Conservation (phyloP, 192 early-diverging fungal species). For the Backusella sp. region DNA sequence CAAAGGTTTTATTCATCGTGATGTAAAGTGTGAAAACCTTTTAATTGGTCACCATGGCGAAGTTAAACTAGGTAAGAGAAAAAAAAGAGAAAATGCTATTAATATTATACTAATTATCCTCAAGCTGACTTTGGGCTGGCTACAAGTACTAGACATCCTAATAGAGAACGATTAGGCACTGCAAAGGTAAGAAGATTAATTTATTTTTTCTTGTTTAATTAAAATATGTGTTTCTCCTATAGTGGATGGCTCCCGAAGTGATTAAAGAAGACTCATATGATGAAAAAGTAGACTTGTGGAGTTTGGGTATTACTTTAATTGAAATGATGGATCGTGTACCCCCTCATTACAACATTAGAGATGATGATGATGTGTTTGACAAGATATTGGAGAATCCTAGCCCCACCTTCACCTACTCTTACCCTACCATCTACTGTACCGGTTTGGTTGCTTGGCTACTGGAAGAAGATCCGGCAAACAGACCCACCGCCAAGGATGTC, state of each 20-base stretch:
- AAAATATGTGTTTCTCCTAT: not conserved
- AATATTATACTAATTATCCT: not conserved
- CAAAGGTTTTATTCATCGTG: slow-evolving; percentile 39
- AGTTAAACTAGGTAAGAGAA: slow-evolving; percentile 34
- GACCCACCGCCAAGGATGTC: slow-evolving; percentile 33
- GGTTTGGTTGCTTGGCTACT: slow-evolving; percentile 38
- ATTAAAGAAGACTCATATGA: slow-evolving; percentile 34
- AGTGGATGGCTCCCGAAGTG: slow-evolving; percentile 47
- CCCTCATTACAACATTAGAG: slow-evolving; percentile 33
- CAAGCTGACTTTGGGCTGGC: slow-evolving; percentile 38
- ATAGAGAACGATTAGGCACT: slow-evolving; percentile 37
- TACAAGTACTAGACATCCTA: slow-evolving; percentile 27
- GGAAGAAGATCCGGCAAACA: slow-evolving; percentile 21
- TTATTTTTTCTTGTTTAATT: not conserved
- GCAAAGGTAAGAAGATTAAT: slow-evolving; percentile 29
- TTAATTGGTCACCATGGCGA: slow-evolving; percentile 34
- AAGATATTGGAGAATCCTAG: slow-evolving; percentile 24
- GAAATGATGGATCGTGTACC: slow-evolving; percentile 49
- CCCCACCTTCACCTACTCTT: slow-evolving; percentile 36
- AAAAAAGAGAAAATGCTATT: not conserved
- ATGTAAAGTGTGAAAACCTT: slow-evolving; percentile 42
- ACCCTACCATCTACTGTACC: slow-evolving; percentile 30
- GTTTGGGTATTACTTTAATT: slow-evolving; percentile 40
- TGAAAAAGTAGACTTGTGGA: slow-evolving; percentile 40
- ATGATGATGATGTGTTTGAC: slow-evolving; percentile 26